phyloP scores from a whole-genome alignment of 495 filamentous ascomycete genomes.

The Aspergillus coremiiformis region DNA sequence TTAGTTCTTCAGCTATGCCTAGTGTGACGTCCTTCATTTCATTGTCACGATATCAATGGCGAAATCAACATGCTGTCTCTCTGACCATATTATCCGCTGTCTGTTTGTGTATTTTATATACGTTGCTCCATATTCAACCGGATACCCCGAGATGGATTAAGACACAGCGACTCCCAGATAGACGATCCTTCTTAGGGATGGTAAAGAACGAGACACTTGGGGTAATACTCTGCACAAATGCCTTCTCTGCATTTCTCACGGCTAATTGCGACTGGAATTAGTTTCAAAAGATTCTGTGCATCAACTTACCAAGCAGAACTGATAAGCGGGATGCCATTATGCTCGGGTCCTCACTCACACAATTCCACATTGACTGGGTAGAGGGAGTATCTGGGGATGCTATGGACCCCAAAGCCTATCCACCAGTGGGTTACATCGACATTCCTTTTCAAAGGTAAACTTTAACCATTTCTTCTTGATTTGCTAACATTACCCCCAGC shows the following conservation, averaged over 20 bases:
- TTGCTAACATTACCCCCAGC: background rate
- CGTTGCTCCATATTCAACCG: background rate
- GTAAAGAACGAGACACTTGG: background rate
- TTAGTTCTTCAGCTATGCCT: background rate
- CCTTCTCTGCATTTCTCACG: background rate
- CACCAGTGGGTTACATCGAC: background rate
- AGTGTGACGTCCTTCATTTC: background rate
- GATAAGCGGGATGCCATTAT: background rate
- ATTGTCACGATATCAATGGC: background rate
- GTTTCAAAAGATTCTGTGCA: background rate
- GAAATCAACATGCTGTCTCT: background rate
- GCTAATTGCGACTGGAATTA: background rate
- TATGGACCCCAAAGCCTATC: background rate
- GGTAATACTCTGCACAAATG: background rate
- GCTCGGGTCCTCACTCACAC: background rate
- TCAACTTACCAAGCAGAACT: background rate
- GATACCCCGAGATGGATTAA: background rate
- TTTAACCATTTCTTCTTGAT: background rate
- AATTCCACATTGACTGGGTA: background rate
- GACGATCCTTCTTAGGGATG: background rate
- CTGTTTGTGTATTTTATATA: background rate
- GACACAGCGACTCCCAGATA: background rate
- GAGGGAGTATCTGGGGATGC: background rate
- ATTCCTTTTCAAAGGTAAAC: background rate
- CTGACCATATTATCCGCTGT: background rate